Base-by-base conservation (phyloP, 2,329 filamentous ascomycete species). In the Aspergillus thermomutatus region DNA sequence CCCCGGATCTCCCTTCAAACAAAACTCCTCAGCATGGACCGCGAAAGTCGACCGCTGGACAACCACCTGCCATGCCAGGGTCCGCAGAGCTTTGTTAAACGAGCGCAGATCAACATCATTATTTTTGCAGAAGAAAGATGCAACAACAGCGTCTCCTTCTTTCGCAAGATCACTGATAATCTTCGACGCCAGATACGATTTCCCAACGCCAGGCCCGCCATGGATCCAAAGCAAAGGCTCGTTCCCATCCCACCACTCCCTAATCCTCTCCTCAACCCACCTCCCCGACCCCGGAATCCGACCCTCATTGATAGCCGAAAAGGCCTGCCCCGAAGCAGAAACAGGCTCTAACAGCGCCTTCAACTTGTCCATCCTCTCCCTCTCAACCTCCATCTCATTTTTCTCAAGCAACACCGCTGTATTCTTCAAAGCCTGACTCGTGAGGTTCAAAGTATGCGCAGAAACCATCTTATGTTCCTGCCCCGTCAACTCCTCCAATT, bases 71-170 rank as follows among this genome's bases (percentile, higher is more conserved):
- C 59, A 60, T 10, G 50, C 53, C 9, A 60, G 34, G 11, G 56
- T 60, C 4, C 56, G 59, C 41, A 60, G 21, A 1, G 51, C 59
- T 28, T 60, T 60, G 40, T 60, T 60, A 4, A 60, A 9, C 1
- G 59, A 60, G 27, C 51, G 59, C 28, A 58, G 34, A 31, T 57
- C 58, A n/a, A 54, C 52, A 37, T 60, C 56, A 21, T 60, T 60
- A 19, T 54, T 60, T 34, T 52, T 58, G 56, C 31, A 60, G 50
- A 58, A 59, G 52, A 59, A 60, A 27, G 34, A 56, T 1, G 56
- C 59, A 3, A 60, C 56, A 4, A 52, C 19, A 31, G 58, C 17
- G 40, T 26, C 7, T n/a, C n/a, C n/a, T n/a, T n/a, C n/a, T n/a
- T n/a, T n/a, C n/a, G 41, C n/a, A 6, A 56, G 47, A 43, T 55